phyloP scores from a whole-genome alignment of 2,329 filamentous ascomycete genomes.

The Aaosphaeria arxii region DNA sequence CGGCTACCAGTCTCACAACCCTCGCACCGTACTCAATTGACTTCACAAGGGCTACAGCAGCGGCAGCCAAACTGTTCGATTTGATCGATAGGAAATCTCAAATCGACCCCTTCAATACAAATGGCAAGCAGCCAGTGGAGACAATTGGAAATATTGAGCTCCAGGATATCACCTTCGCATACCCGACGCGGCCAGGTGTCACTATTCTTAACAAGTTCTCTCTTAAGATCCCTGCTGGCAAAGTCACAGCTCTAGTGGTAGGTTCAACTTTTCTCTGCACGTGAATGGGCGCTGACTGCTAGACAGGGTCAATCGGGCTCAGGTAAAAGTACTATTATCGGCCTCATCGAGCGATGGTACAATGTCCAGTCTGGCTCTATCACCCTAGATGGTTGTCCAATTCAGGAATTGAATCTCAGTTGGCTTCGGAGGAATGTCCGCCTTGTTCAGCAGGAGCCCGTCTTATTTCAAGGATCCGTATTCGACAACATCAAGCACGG shows the following conservation, averaged over 20 bases:
- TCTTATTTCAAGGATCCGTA: background rate
- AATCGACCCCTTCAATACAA: slow-evolving; percentile 1
- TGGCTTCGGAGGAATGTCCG: slow-evolving; percentile 90
- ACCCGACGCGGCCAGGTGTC: slow-evolving; percentile 85
- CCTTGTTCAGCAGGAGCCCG: slow-evolving; percentile 67
- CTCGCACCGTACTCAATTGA: slow-evolving; percentile 52
- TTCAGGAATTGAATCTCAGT: slow-evolving; percentile 72
- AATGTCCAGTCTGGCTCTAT: background rate
- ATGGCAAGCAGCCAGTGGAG: background rate
- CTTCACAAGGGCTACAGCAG: background rate
- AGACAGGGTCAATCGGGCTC: slow-evolving; percentile 73
- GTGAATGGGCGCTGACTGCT: background rate
- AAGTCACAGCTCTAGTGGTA: slow-evolving; percentile 77
- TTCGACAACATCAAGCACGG: background rate
- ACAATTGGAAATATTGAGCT: slow-evolving; percentile 62
- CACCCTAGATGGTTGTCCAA: slow-evolving; percentile 65
- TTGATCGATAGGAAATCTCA: slow-evolving; percentile 4
- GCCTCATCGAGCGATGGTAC: slow-evolving; percentile 87
- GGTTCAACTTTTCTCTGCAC: background rate
- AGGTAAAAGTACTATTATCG: slow-evolving; percentile 89
- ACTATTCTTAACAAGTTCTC: slow-evolving; percentile 79
- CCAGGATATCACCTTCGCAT: slow-evolving; percentile 80
- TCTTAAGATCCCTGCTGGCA: slow-evolving; percentile 75
- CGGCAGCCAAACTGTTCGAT: background rate
- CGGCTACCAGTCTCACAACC: background rate